Percentiles rank a stretch among this genome's conserved stretches.
Evolutionary conservation across 495 filamentous ascomycete species (phyloP).

Genomic region (Xylaria palmicola): DNA sequence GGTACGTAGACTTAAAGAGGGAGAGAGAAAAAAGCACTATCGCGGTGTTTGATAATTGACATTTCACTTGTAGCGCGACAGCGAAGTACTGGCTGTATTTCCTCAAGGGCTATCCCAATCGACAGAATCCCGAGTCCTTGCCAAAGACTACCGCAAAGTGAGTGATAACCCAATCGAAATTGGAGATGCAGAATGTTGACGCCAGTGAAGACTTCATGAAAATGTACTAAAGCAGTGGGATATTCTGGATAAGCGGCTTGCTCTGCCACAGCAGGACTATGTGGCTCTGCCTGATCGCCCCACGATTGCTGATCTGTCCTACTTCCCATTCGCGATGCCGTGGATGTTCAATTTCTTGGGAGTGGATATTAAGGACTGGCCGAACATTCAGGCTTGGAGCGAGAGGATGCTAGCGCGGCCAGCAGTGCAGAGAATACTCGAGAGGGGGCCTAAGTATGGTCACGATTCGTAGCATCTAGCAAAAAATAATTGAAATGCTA

Average conservation of each 20-base stretch:
- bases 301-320: constrained; percentile 16
- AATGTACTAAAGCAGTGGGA: constrained; percentile 16
- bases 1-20: background rate
- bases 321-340: constrained; percentile 19
- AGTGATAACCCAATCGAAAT: background rate
- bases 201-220: background rate
- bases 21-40: background rate
- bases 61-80: constrained; percentile 1
- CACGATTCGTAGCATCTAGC: background rate
- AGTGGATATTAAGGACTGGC: constrained; percentile 15
- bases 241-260: constrained; percentile 13
- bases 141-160: constrained; percentile 15
- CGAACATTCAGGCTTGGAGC: constrained; percentile 4
- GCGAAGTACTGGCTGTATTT: constrained; percentile 22
- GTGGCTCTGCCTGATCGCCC: constrained; percentile 15
- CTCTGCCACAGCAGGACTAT: constrained; percentile 7
- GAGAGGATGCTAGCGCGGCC: constrained; percentile 4
- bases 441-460: background rate
- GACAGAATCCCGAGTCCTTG: constrained; percentile 1
- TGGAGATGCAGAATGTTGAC: background rate
- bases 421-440: background rate
- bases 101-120: constrained; percentile 13
- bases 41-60: background rate
- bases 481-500: background rate
- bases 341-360: constrained; percentile 21